Evolutionary conservation across 1,284 basidiomycete genomes (phyloP), one percentile per base, ranked within the genome.

Genomic region (Marasmius oreades): DNA sequence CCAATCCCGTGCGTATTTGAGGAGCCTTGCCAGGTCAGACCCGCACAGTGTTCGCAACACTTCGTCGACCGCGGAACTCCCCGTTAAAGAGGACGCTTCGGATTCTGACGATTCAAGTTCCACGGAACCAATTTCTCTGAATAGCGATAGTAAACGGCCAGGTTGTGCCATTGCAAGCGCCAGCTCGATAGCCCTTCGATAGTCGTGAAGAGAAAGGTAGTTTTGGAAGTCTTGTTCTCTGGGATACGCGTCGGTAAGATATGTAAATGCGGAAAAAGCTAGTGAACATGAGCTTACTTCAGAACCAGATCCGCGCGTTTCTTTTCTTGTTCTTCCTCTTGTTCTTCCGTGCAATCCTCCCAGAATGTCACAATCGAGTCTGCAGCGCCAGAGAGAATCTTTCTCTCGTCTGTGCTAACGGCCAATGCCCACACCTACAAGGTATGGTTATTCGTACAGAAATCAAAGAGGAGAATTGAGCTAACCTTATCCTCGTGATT

Each of bases 211-310:
- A 7, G 86, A 78, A 59, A 99, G 75, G 67, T 93, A 96, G 70
- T 98, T 98, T 64, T 84, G 73, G 69, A 97, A 96, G 66, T 97
- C 92, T 82, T 99, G 96, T 69, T 98, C 95, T 68, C 93, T 95
- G 70, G 11, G 43, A 36, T 45, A 34, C 45, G 2, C 1, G 14
- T 31, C 12, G 10, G 4, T 26, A 43, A 42, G 20, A 54, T 48
- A 22, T 58, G 8, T 31, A 50, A 50, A 20, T 23, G 20, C 24
- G 58, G 48, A 50, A 34, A 36, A 6, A 20, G 42, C 39, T 42
- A 31, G 37, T 22, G 12, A 18, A 52, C 31, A 34, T 23, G 43
- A 42, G 28, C 28, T 5, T 20, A 93, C 92, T 88, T 90, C 67
- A 90, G 79, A 26, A 92, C 89, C 58, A 85, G 72, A 53, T 89